Evolutionary conservation across 768 basidiomycete species (phyloP), one percentile per base, ranked within the genome.

Genomic region (Crassisporium funariophilum): DNA sequence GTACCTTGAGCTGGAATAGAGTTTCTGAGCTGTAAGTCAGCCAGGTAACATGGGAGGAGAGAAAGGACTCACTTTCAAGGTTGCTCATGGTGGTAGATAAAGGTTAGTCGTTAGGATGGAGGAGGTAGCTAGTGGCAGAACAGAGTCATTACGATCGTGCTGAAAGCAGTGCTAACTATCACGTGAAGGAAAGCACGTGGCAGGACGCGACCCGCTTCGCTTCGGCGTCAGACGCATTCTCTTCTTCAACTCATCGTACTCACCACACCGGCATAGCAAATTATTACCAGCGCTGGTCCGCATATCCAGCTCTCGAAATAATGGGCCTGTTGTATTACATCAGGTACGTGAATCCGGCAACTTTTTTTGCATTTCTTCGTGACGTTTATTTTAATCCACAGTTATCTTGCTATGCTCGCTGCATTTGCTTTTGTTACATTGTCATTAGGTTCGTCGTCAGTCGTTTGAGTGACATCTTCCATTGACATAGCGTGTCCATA

Each of bases 1-100:
- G 44, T 49, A 94, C 95, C 82, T 99, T 99, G 59, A 99, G 88
- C 70, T 98, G 92, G 63, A 99, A 99, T n/a, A 98, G 78, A 22
- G 91, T 94, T 72, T 98, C 95, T 99, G 22, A 21, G 35, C 24
- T 65, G 4, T 56, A 25, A 47, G 48, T 78, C 45, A 77, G 72
- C 15, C 45, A 21, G 40, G 45, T 42, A 45, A 23, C 46, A 33
- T 20, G 13, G n/a, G 17, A 11, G 4, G 42, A 20, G 19, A 17
- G n/a, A 40, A 5, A 22, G 17, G 12, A 69, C 93, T 77, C 62
- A 92, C 94, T 95, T 71, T 97, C 93, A 55, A 97, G 82, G 67
- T 82, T 86, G 72, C 84, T 88, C 87, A 87, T 90, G 61, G 48
- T 63, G 53, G 58, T 46, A 24, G 56, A 13, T 13, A 7, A 29